phyloP scores from a whole-genome alignment of 257 asterid genomes.

The Mitragyna speciosa region DNA sequence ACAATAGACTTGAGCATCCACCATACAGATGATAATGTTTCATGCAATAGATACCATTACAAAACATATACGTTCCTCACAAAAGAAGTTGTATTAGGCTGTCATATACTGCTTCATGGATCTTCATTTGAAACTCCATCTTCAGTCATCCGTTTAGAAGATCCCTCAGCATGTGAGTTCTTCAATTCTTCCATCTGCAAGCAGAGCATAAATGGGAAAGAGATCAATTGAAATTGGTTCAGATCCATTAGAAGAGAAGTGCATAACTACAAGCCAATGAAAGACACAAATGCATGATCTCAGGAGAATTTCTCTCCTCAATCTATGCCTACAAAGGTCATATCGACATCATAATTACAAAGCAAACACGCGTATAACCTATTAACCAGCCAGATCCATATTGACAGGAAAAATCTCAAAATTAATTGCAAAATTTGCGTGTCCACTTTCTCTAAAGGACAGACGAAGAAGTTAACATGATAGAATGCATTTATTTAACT shows the following conservation, averaged over 20 bases:
- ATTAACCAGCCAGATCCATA: not conserved
- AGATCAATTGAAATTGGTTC: not conserved
- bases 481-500: not conserved
- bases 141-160: slow-evolving; percentile 30
- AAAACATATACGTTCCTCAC: not conserved
- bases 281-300: not conserved
- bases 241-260: not conserved
- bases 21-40: not conserved
- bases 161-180: slow-evolving; percentile 37
- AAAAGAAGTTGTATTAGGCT: not conserved
- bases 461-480: not conserved
- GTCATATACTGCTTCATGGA: not conserved
- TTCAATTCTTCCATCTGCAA: slow-evolving; percentile 66
- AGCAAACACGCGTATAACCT: not conserved
- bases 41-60: not conserved
- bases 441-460: not conserved
- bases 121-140: slow-evolving; percentile 4
- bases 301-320: not conserved
- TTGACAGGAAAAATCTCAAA: not conserved
- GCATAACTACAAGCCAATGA: not conserved
- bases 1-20: not conserved
- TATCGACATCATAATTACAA: not conserved
- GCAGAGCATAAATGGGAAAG: slow-evolving; percentile 11
- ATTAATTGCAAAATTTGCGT: not conserved
- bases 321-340: not conserved